Conservation (phyloP, 1,284 basidiomycete species). For the Agaricales sp. region DNA sequence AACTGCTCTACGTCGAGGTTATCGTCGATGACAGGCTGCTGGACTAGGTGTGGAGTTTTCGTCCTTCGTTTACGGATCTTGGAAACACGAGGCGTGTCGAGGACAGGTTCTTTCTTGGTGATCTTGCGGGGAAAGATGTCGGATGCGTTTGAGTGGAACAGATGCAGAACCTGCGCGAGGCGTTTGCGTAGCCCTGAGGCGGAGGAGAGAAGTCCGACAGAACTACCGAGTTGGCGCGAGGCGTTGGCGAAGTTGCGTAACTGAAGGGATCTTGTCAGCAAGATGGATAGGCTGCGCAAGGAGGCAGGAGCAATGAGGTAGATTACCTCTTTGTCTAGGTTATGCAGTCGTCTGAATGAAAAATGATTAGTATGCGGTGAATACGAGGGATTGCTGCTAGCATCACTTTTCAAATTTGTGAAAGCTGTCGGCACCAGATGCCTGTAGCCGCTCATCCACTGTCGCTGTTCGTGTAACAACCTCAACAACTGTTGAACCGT, state of each 20-base stretch:
- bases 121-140: slow-evolving; percentile 60
- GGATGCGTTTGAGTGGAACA: slow-evolving; percentile 63
- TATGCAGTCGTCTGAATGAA: slow-evolving; percentile 38
- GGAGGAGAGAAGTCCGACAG: slow-evolving; percentile 62
- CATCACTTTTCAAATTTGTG: slow-evolving; percentile 48
- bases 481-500: background rate
- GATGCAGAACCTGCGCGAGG: slow-evolving; percentile 50
- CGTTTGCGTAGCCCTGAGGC: slow-evolving; percentile 59
- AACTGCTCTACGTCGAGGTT: slow-evolving; percentile 53
- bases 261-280: slow-evolving; percentile 22
- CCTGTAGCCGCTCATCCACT: slow-evolving; percentile 58
- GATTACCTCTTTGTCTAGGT: slow-evolving; percentile 52
- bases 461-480: slow-evolving; percentile 29
- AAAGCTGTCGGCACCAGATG: slow-evolving; percentile 51
- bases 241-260: slow-evolving; percentile 65
- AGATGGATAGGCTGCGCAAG: slow-evolving; percentile 2
- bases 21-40: slow-evolving; percentile 40
- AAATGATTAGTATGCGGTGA: slow-evolving; percentile 5
- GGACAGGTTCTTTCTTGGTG: slow-evolving; percentile 18
- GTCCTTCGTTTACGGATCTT: slow-evolving; percentile 16
- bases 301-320: too few species aligned
- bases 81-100: slow-evolving; percentile 21
- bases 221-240: slow-evolving; percentile 61
- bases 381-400: slow-evolving; percentile 1
- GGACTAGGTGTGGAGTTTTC: slow-evolving; percentile 32